A percentile compares a stretch with the other conserved stretches of the same genome.
Evolutionary conservation across 2,329 filamentous ascomycete species (phyloP).

Genomic region (Phialophora tarda): DNA sequence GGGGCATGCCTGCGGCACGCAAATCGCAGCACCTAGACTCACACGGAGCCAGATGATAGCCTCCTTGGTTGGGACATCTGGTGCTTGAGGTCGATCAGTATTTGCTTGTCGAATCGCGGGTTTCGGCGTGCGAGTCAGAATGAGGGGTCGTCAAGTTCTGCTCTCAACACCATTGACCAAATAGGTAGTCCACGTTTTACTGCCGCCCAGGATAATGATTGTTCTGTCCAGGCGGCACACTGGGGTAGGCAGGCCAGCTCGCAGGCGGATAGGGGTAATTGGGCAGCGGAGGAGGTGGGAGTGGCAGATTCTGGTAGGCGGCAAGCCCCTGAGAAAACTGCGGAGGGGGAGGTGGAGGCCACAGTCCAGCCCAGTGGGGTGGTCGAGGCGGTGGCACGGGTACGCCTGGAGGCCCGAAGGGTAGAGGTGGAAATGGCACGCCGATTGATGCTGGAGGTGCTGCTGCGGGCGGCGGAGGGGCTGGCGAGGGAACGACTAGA

Average conservation of each 20-base stretch:
- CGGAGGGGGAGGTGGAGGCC: slow-evolving; percentile 38
- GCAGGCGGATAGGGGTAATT: slow-evolving; percentile 18
- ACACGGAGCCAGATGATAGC: background rate
- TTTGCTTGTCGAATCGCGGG: background rate
- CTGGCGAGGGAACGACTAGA: slow-evolving; percentile 37
- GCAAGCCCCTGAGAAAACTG: slow-evolving; percentile 28
- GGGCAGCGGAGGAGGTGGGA: slow-evolving; percentile 23
- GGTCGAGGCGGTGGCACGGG: slow-evolving; percentile 20
- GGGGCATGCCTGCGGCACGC: background rate
- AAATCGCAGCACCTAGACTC: background rate
- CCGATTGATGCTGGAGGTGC: background rate
- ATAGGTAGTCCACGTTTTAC: background rate
- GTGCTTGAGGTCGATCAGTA: background rate
- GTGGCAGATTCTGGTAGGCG: slow-evolving; percentile 16
- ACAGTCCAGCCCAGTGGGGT: slow-evolving; percentile 38
- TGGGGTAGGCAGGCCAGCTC: slow-evolving; percentile 16
- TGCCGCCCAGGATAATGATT: slow-evolving; percentile 2
- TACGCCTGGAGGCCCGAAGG: slow-evolving; percentile 11
- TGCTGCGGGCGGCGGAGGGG: slow-evolving; percentile 3
- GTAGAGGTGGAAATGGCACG: slow-evolving; percentile 25
- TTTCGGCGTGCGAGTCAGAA: background rate
- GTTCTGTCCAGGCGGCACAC: slow-evolving; percentile 7
- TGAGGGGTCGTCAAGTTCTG: background rate
- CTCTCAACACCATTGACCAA: background rate
- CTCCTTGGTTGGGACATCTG: background rate